These are phyloP conservation scores for Cryphonectria radicalis DNA, from an alignment of 2,329 filamentous ascomycete genomes.

Conservation along the genomic window DNA sequence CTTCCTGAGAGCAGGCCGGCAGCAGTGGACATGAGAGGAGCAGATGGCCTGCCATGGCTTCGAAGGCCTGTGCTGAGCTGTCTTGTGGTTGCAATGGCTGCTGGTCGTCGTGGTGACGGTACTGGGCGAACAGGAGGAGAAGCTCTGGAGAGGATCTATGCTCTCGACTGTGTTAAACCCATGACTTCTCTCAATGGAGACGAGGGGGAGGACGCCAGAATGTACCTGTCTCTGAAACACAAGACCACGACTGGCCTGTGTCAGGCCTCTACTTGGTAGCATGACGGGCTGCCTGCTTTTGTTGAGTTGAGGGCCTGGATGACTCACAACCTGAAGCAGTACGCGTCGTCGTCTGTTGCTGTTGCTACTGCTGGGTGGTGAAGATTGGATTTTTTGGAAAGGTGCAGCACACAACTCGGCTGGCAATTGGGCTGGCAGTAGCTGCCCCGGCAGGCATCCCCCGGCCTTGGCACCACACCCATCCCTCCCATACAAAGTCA, in stretches of 20 bases:
- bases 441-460: neutral
- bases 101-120: slow-evolving; percentile 9
- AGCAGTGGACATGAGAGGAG: slow-evolving; percentile 3
- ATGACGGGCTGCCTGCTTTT: slow-evolving; percentile 41
- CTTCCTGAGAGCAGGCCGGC: slow-evolving; percentile 21
- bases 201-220: neutral
- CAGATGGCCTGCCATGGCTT: slow-evolving; percentile 23
- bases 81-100: slow-evolving; percentile 28
- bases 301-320: slow-evolving; percentile 23
- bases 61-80: slow-evolving; percentile 39
- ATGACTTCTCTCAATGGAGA: neutral
- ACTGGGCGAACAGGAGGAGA: slow-evolving; percentile 24
- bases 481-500: neutral
- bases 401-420: neutral
- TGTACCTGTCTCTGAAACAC: slow-evolving; percentile 45
- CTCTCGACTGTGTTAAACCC: slow-evolving; percentile 12
- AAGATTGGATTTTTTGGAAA: neutral
- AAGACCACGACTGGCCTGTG: slow-evolving; percentile 50
- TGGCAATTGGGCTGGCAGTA: neutral
- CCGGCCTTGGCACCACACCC: neutral
- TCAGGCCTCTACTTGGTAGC: slow-evolving; percentile 59
- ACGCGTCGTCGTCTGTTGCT: neutral
- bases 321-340: slow-evolving; percentile 2
- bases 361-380: neutral
- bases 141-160: slow-evolving; percentile 26